phyloP scores from a whole-genome alignment of 352 stramenopile species.

The Phytophthora colocasiae region DNA sequence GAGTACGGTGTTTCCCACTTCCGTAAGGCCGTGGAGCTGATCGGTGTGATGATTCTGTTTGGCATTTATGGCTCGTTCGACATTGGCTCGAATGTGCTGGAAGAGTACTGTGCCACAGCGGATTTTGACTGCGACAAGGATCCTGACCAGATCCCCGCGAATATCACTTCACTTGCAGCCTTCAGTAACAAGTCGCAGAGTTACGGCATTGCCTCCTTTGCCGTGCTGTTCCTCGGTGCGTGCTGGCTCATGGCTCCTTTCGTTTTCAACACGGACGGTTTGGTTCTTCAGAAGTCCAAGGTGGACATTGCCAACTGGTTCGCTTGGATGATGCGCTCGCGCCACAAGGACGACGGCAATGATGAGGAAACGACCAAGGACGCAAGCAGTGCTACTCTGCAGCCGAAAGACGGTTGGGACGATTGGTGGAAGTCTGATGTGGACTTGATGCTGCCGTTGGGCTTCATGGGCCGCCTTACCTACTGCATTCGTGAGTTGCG shows the following conservation, averaged over 20 bases:
- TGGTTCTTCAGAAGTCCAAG: constrained; percentile 85
- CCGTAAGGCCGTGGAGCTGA: constrained; percentile 88
- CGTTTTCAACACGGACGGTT: constrained; percentile 90
- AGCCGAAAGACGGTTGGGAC: constrained; percentile 74
- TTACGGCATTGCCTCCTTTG: constrained; percentile 84
- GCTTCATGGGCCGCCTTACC: constrained; percentile 71
- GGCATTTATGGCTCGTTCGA: constrained; percentile 81
- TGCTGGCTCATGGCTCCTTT: constrained; percentile 88
- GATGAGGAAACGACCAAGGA: constrained; percentile 50
- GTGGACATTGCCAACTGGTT: constrained; percentile 87
- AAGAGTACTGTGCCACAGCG: constrained; percentile 60
- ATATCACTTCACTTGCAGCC: constrained; percentile 69
- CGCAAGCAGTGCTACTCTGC: constrained; percentile 42
- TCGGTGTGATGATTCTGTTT: constrained; percentile 87
- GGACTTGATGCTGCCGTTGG: constrained; percentile 73
- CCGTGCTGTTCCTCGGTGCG: constrained; percentile 79
- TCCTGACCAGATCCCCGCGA: constrained; percentile 61
- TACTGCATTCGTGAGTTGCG: constrained; percentile 84
- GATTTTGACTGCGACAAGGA: constrained; percentile 59
- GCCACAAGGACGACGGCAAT: constrained; percentile 48
- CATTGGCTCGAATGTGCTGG: constrained; percentile 54
- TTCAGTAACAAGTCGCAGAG: constrained; percentile 72
- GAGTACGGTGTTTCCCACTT: constrained; percentile 90
- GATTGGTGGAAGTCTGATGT: constrained; percentile 80
- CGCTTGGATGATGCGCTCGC: constrained; percentile 79